Base-by-base conservation (phyloP, 148 eudicot species). In the Polygonum aviculare region DNA sequence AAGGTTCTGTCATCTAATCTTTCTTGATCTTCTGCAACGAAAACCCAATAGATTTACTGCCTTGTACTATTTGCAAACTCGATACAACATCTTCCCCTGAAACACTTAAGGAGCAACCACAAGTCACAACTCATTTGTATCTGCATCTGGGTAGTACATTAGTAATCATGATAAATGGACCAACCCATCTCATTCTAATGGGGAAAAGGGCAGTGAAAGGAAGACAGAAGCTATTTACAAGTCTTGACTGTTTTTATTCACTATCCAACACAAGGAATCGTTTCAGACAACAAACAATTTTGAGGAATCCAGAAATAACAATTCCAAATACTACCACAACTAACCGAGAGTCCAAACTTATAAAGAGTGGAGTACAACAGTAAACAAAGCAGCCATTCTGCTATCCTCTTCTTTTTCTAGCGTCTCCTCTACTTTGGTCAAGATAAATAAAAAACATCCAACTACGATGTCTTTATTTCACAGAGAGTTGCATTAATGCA, bases 381-480 rank as follows among this genome's bases (percentile, higher is more conserved):
- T 16, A 67, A 67, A 18, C 19, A 38, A 15, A 15, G 19, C 69
- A 67, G 44, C 19, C 44, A 67, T 67, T 41, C 72, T 67, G 44
- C 44, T 67, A 41, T 67, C 15, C 69, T 60, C 72, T 36, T 67
- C 72, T 35, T 67, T 65, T 67, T 67, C 72, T 67, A 67, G 15
- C 38, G 72, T 36, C 15, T 36, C 18, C 2, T 35, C 36, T 38
- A 26, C 44, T 10, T 35, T 15, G 19, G 72, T 36, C 5, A 35
- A 67, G 8, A 10, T 12, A 51, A 26, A 16, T 26, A 44, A 44
- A 44, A 1, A 40, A 40, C 72, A 67, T n/a, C 72, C 72, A 67
- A 15, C 45, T 16, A 67, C 8, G 72, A 67, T 35, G 72, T 38
- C 40, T 26, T 63, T 63, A 67, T 36, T 67, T 15, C 44, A 36